phyloP scores from a whole-genome alignment of 2,329 filamentous ascomycete genomes.

The Neonectria ditissima region DNA sequence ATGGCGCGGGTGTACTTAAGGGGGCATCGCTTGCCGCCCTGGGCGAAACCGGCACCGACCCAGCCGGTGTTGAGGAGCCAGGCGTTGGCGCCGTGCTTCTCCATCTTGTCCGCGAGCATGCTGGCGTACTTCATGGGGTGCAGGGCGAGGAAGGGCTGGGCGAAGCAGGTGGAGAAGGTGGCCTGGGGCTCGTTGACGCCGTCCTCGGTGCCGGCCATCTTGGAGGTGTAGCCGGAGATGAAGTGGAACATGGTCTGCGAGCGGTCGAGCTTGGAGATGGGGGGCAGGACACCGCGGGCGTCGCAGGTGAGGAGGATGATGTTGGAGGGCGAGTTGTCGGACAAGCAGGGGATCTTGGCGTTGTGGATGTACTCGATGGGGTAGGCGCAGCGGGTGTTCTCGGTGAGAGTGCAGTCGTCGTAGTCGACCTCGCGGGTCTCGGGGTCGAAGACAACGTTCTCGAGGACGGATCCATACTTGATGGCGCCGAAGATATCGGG shows the following conservation, averaged over 20 bases:
- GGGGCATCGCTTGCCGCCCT: constrained; percentile 95
- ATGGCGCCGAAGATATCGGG: constrained; percentile 98
- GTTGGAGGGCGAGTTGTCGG: constrained; percentile 89
- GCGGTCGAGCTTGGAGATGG: constrained; percentile 95
- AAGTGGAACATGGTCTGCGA: constrained; percentile 99
- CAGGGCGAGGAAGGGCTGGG: constrained; percentile 97
- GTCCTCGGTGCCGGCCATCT: constrained; percentile 99
- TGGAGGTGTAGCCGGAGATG: constrained; percentile 99
- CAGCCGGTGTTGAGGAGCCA: constrained; percentile 99
- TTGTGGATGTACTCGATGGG: constrained; percentile 99
- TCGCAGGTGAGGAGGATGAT: constrained; percentile 99
- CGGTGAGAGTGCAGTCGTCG: constrained; percentile 92
- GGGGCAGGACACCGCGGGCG: constrained; percentile 94
- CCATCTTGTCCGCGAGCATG: constrained; percentile 99
- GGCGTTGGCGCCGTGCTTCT: constrained; percentile 92
- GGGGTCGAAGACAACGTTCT: constrained; percentile 97
- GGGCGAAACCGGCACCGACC: constrained; percentile 91
- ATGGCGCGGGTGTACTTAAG: constrained; percentile 99
- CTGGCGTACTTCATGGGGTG: constrained; percentile 99
- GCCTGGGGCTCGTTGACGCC: constrained; percentile 97
- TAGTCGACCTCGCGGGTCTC: constrained; percentile 92
- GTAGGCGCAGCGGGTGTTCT: constrained; percentile 98
- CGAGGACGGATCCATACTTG: constrained; percentile 94
- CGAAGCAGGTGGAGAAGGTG: constrained; percentile 99
- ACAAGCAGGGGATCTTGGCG: constrained; percentile 97